Evolutionary conservation across 2,329 filamentous ascomycete species (phyloP).

Genomic region (Stemphylium beticola): DNA sequence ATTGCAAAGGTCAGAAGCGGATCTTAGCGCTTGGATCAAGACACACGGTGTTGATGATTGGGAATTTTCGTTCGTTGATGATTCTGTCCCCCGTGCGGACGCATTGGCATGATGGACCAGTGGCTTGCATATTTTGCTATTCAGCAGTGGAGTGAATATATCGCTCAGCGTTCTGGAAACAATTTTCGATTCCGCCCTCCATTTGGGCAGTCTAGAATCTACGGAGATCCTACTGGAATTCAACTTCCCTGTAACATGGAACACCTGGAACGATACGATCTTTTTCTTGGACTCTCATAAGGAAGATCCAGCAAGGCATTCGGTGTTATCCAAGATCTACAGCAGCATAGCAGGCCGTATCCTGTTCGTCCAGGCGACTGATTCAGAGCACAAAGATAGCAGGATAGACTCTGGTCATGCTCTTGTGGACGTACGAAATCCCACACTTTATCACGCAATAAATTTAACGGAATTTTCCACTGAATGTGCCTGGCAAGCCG

Average conservation of each 20-base stretch:
- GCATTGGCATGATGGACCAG: background rate
- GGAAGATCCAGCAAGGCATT: background rate
- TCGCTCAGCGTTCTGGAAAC: background rate
- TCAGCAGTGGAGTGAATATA: too few species aligned
- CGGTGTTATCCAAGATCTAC: background rate
- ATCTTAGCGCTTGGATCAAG: background rate
- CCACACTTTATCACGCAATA: background rate
- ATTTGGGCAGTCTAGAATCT: background rate
- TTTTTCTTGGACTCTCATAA: too few species aligned
- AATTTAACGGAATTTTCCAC: background rate
- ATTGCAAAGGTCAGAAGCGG: background rate
- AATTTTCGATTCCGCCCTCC: background rate
- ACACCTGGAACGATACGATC: background rate
- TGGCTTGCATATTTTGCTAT: background rate
- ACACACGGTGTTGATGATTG: background rate
- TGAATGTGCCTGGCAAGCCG: background rate
- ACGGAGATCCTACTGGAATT: background rate
- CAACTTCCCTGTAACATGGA: background rate
- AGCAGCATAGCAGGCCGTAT: background rate
- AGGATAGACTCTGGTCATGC: background rate
- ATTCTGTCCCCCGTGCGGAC: too few species aligned
- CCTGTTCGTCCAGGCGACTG: background rate
- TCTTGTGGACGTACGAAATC: too few species aligned
- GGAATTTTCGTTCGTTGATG: background rate
- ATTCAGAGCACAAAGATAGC: background rate